Percentiles rank a stretch among this genome's conserved stretches.
phyloP scores from a whole-genome alignment of 129 eudicot genomes.

The Glebionis coronaria region DNA sequence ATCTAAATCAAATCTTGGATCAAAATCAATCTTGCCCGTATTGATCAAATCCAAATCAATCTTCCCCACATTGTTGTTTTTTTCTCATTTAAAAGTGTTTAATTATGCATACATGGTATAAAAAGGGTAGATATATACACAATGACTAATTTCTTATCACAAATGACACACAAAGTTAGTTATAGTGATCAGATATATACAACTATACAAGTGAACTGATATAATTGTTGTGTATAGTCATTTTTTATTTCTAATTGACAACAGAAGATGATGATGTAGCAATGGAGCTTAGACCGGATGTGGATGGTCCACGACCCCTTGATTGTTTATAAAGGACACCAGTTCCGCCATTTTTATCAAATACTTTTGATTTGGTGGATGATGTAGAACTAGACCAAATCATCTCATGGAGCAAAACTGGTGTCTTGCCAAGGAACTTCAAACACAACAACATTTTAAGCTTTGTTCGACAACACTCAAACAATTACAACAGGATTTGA shows the following conservation, averaged over 20 bases:
- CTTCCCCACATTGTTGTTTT: too few relatives aligned
- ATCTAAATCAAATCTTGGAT: too few relatives aligned
- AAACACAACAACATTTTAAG: slow-evolving; percentile 91
- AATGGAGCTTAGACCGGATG: slow-evolving; percentile 1
- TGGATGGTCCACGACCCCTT: slow-evolving; percentile 54
- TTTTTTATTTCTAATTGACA: slow-evolving; percentile 1
- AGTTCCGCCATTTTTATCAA: slow-evolving; percentile 74
- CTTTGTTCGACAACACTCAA: slow-evolving; percentile 93
- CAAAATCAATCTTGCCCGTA: too few relatives aligned
- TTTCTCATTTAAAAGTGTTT: too few relatives aligned
- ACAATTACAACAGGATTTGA: too few relatives aligned
- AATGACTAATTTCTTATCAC: too few relatives aligned
- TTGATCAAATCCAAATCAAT: too few relatives aligned
- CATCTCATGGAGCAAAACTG: slow-evolving; percentile 63
- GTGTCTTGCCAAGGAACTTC: slow-evolving; percentile 74
- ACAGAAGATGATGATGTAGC: slow-evolving; percentile 17
- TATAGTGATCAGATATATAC: neutral
- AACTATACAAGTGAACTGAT: too few relatives aligned
- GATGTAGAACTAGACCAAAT: slow-evolving; percentile 46
- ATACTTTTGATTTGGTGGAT: slow-evolving; percentile 74
- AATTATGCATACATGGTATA: too few relatives aligned
- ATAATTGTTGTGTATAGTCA: slow-evolving; percentile 8
- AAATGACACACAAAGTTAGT: too few relatives aligned
- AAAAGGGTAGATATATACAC: too few relatives aligned
- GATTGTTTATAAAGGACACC: slow-evolving; percentile 50